Evolutionary conservation across 78 protist genomes (phyloP).

Genomic region (Chrysochromulina parva): DNA sequence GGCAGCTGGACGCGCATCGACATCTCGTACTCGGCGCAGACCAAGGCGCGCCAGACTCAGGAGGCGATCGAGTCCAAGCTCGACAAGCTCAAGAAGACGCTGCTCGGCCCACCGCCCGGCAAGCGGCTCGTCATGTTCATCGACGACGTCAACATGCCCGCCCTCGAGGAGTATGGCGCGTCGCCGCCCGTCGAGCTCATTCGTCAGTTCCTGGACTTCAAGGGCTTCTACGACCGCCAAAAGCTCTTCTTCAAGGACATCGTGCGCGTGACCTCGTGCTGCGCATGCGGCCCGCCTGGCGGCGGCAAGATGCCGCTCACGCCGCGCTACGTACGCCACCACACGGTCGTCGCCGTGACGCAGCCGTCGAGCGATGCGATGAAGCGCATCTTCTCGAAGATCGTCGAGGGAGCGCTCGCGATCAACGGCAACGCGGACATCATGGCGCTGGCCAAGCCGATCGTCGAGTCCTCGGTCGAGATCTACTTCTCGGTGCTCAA

Average conservation of each 20-base stretch:
- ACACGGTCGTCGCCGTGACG: slow-evolving; percentile 61
- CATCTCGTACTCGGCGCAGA: slow-evolving; percentile 67
- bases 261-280: neutral
- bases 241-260: slow-evolving; percentile 66
- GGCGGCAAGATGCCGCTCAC: slow-evolving; percentile 79
- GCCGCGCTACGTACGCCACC: slow-evolving; percentile 62
- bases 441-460: slow-evolving; percentile 10
- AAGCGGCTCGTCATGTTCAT: slow-evolving; percentile 67
- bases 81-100: slow-evolving; percentile 25
- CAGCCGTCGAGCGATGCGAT: slow-evolving; percentile 18
- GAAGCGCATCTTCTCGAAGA: slow-evolving; percentile 61
- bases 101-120: slow-evolving; percentile 70
- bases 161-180: slow-evolving; percentile 69
- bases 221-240: slow-evolving; percentile 77
- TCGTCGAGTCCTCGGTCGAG: slow-evolving; percentile 65
- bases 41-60: slow-evolving; percentile 51
- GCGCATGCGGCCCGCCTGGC: slow-evolving; percentile 46
- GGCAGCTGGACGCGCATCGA: neutral
- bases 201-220: slow-evolving; percentile 71
- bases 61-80: slow-evolving; percentile 57
- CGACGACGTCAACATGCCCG: slow-evolving; percentile 88
- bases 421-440: neutral
- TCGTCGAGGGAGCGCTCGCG: slow-evolving; percentile 64
- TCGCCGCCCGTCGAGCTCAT: slow-evolving; percentile 85
- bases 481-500: slow-evolving; percentile 53